Base-by-base conservation (phyloP, 345 rosid genomes). In the Pseudoturritis turrita region DNA sequence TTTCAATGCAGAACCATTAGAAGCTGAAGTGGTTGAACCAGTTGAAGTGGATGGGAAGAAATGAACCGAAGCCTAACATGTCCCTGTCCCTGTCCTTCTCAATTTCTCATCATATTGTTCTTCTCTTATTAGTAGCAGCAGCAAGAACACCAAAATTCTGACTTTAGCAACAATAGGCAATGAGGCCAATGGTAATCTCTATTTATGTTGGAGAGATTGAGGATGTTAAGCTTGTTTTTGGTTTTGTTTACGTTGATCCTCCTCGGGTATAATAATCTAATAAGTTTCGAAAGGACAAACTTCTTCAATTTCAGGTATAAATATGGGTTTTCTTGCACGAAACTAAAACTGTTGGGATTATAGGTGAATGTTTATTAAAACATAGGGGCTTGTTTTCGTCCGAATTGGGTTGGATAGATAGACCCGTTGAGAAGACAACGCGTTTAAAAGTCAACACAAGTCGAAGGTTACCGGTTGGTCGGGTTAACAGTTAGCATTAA, bases 21-120 rank as follows among this genome's bases (percentile, higher is more conserved):
- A 88, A 83, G 99, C 92, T 3, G 99, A 91, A 84, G 82, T 89
- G 57, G 91, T 94, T 19, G 96, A 95, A 77, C 85, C 96, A 18
- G 89, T 70, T 15, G 83, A 87, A 77, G 88, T 81, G 4, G 88
- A 84, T 31, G 56, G 73, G 46, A 82, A 83, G 72, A 89, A 95
- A 67, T 95, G 83, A 91, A 72, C 40, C 74, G 56, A 49, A 57
- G 56, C 14, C 37, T 39, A 35, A 52, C n/a, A n/a, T 23, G 43
- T 21, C 40, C 36, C 10, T 8, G 36, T 28, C 39, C 23, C 69
- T 18, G 46, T 6, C n/a, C 5, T 25, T 26, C 22, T 22, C 47
- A 33, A 5, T 21, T 54, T 40, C 19, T 40, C 55, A 40, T 65
- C 40, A 62, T 43, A 4, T 19, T 72, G 21, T 31, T 71, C 26